Base-by-base conservation (phyloP, 495 filamentous ascomycete genomes). In the Achaetomiella virescens region DNA sequence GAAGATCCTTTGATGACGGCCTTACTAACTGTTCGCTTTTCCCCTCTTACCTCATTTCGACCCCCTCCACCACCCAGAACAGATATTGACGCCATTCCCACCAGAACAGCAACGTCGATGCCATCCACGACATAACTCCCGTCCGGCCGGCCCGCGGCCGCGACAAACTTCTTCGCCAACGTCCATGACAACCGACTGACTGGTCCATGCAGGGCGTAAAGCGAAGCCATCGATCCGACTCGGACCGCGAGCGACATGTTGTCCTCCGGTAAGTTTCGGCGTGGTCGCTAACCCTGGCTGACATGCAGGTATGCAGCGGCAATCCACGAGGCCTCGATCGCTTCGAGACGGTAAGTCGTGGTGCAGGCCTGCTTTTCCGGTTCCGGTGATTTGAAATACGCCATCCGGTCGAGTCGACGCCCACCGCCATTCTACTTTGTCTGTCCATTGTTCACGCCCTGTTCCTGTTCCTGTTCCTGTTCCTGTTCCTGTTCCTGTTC, bases 201-300 rank as follows among this genome's bases (percentile, higher is more conserved):
- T n/a, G 3, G 36, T 43, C 27, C 38, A 24, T 18, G 25, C 50
- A 44, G 50, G 50, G 50, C 50, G 40, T 44, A n/a, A 35, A 35
- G 25, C 38, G 38, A 35, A 53, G 25, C 50, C 37, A 52, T 27
- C 48, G 40, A 44, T 27, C 52, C 14, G 52, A 46, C 24, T 42
- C 52, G 31, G 43, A 46, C 52, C 41, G 52, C 29, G 52, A 54
- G 42, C 52, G 42, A 54, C 41, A 31, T 21, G 3, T 21, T 45
- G 52, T 54, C 42, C 42, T 54, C 52, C 52, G 52, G 52, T 46
- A 46, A 54, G 52, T 54, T 54, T 54, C 42, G 42, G 52, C 42
- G 52, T 47, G 52, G 52, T 54, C 42, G 52, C 52, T 54, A 54
- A 54, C 52, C 25, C 42, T 17, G 8, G 22, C 41, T 54, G 52